Evolutionary conservation across 2,329 filamentous ascomycete genomes (phyloP).

Genomic region (Alternaria brassicicola): DNA sequence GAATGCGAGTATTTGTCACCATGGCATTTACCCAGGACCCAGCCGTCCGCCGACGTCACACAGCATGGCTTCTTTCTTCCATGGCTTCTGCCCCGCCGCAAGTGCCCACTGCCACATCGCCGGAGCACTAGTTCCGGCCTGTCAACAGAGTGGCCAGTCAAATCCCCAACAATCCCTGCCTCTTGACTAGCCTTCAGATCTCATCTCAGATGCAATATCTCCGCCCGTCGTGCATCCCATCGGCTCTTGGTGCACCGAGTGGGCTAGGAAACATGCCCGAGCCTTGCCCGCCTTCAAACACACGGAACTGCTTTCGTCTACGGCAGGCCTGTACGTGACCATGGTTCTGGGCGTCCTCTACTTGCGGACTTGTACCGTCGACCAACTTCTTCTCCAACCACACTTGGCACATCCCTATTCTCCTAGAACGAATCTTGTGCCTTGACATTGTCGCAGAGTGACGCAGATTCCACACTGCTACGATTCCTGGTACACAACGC

Average conservation of each 20-base stretch:
- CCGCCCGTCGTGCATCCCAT: constrained; percentile 6
- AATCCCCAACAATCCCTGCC: background rate
- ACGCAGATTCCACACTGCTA: constrained; percentile 3
- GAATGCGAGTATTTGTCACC: constrained; percentile 12
- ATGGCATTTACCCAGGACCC: background rate
- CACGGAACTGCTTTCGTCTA: background rate
- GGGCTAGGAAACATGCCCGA: background rate
- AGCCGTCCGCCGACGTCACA: constrained; percentile 14
- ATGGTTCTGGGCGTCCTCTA: background rate
- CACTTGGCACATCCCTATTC: background rate
- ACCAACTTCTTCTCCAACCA: background rate
- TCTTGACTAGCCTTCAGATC: background rate
- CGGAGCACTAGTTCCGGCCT: constrained; percentile 9
- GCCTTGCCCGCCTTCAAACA: background rate
- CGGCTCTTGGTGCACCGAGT: background rate
- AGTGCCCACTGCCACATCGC: constrained; percentile 10
- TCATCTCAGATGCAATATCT: constrained; percentile 7
- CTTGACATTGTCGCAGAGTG: background rate
- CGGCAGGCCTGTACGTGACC: background rate
- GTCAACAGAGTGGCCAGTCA: constrained; percentile 1
- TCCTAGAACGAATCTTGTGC: background rate
- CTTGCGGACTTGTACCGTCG: background rate
- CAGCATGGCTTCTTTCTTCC: constrained; percentile 1
- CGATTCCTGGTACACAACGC: background rate
- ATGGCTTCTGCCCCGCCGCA: constrained; percentile 10